Base-by-base conservation (phyloP, 208 protist genomes). In the Strigomonas culicis region DNA sequence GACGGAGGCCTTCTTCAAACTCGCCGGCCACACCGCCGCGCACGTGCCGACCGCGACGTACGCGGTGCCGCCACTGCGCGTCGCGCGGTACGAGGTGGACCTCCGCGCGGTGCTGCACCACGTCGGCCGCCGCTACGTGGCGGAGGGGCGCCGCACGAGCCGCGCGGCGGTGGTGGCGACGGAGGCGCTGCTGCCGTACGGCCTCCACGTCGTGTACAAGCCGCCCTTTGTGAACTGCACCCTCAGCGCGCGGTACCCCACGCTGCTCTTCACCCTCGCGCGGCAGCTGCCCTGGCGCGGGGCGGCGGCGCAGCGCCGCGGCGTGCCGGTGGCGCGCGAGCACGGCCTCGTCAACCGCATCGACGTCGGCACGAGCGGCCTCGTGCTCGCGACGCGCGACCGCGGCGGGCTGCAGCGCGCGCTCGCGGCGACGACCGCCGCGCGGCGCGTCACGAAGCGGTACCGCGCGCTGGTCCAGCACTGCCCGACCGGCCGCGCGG, bases 301-400 rank as follows among this genome's bases (percentile, higher is more conserved):
- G 15, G 46, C 1, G 34, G 36, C 41, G 21, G 2, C 31, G 2
- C 41, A 30, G 39, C 25, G 7, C 2, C 51, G 15, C 28, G 55
- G 50, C 0, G 63, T 77, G 8, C 82, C 85, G 1, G 67, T 78
- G 15, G 62, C 79, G 36, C 83, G 75, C 49, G 83, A 94, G 65
- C 80, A 89, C 63, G 88, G 84, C 0, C 75, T 94, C 25, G 72
- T 94, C 27, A 94, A 94, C 55, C 88, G 88, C 50, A 86, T 94
- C 46, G 88, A 94, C 55, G 72, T 87, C 0, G 85, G 85, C 22
- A 94, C 85, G 10, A 92, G 85, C 62, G 88, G 88, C 2, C 34
- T 92, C 0, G 77, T 92, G 1, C 75, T 94, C 1, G 75, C 80
- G 2, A 57, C 77, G 8, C 66, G 75, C 41, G 65, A 68, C 34